A percentile compares a stretch with the other conserved stretches of the same genome.
Evolutionary conservation across 208 protist genomes (phyloP).

Genomic region (Trypanosoma avium): DNA sequence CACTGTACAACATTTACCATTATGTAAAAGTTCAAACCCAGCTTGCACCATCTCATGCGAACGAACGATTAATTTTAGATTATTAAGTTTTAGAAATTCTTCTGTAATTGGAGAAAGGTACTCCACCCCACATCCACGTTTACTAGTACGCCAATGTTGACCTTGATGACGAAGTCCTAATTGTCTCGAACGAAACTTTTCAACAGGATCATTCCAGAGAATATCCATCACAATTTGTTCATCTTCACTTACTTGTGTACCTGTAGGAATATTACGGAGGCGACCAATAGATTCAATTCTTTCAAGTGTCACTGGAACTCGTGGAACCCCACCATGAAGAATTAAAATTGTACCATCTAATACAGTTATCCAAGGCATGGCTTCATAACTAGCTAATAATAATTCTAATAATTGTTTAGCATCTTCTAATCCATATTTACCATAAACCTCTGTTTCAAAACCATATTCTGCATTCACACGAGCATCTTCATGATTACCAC

Average conservation of each 20-base stretch:
- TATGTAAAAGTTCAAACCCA: conserved; percentile 81
- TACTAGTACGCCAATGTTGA: conserved; percentile 97
- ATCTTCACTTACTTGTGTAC: conserved; percentile 89
- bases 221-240: conserved; percentile 97
- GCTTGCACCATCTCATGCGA: conserved; percentile 93
- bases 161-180: conserved; percentile 69
- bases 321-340: conserved; percentile 97
- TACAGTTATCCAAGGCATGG: conserved; percentile 85
- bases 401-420: conserved; percentile 41
- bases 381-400: conserved; percentile 85
- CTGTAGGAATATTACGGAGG: conserved; percentile 96
- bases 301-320: conserved; percentile 67
- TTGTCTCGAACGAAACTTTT: conserved; percentile 77
- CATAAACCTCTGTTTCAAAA: conserved; percentile 66
- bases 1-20: conserved; percentile 67
- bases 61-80: conserved; percentile 94
- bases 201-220: conserved; percentile 99
- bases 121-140: conserved; percentile 98
- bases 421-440: conserved; percentile 64
- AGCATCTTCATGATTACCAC: conserved; percentile 92
- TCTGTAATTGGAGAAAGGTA: conserved; percentile 96
- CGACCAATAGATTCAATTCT: conserved; percentile 90
- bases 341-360: conserved; percentile 95
- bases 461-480: conserved; percentile 85
- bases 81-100: conserved; percentile 95